Evolutionary conservation across 2,329 filamentous ascomycete genomes (phyloP).

Genomic region (Fonsecaea multimorphosa): DNA sequence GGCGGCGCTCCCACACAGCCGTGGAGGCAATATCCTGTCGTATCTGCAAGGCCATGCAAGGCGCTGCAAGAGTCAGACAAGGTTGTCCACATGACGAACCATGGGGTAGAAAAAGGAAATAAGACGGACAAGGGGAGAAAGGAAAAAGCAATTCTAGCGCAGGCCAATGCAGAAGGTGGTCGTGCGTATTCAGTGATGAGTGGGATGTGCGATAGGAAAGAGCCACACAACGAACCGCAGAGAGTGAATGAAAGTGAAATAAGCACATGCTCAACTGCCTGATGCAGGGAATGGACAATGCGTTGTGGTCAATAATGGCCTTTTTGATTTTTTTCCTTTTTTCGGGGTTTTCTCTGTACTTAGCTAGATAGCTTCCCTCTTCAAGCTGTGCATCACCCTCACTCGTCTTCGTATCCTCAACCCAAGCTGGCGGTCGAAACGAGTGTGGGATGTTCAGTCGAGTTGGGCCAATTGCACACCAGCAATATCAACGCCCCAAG

Average conservation of each 20-base stretch:
- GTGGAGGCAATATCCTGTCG: not conserved
- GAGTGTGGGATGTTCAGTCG: not conserved
- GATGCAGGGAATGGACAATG: not conserved
- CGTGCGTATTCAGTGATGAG: not conserved
- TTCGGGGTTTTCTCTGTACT: slow-evolving; percentile 18
- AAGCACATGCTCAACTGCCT: not conserved
- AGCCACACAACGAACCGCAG: not conserved
- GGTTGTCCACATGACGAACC: not conserved
- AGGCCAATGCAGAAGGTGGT: slow-evolving; percentile 6
- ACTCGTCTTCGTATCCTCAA: slow-evolving; percentile 4
- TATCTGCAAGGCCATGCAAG: slow-evolving; percentile 2
- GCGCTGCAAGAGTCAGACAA: slow-evolving; percentile 6
- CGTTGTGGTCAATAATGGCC: slow-evolving; percentile 7
- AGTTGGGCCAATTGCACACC: not conserved
- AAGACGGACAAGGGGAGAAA: not conserved
- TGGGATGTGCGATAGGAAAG: not conserved
- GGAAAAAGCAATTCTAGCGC: slow-evolving; percentile 2
- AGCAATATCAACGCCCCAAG: not conserved
- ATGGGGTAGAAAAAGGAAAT: not conserved
- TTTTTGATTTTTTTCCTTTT: slow-evolving; percentile 15
- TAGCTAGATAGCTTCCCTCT: slow-evolving; percentile 12
- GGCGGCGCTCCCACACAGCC: not conserved
- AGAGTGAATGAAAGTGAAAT: not conserved
- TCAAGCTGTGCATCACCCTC: not conserved
- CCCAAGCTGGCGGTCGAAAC: not conserved